phyloP scores from a whole-genome alignment of 345 rosid genomes.

The Salix udensis region DNA sequence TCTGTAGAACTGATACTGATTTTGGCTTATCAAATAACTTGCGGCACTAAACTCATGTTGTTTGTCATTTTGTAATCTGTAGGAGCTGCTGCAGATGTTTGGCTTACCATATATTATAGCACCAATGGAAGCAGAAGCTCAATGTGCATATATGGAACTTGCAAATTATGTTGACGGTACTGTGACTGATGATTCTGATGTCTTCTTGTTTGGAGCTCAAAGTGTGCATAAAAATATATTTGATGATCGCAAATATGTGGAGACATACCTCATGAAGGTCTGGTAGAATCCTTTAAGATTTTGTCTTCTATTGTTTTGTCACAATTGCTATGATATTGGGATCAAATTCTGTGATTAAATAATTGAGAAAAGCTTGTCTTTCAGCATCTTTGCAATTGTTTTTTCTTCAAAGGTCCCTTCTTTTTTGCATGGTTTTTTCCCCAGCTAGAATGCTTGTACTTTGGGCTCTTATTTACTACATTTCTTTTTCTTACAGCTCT shows the following conservation, averaged over 20 bases:
- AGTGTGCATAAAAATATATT: constrained; percentile 94
- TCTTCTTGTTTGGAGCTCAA: constrained; percentile 81
- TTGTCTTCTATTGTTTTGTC: background rate
- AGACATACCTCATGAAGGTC: constrained; percentile 92
- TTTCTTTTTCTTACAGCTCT: background rate
- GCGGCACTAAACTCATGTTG: too few species aligned
- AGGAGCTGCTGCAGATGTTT: constrained; percentile 98
- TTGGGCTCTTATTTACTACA: background rate
- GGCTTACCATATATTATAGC: constrained; percentile 95
- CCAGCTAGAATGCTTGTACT: background rate
- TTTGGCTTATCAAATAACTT: background rate
- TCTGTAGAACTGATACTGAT: background rate
- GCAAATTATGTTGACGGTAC: constrained; percentile 88
- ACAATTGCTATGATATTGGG: background rate
- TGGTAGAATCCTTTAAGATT: background rate
- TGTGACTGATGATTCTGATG: constrained; percentile 96
- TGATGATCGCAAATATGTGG: constrained; percentile 96
- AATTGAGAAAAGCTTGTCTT: background rate
- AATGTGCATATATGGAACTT: constrained; percentile 88
- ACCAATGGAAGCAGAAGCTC: constrained; percentile 99
- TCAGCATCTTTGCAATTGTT: constrained; percentile 1
- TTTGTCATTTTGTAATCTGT: background rate
- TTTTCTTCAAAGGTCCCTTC: background rate
- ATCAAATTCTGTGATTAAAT: background rate
- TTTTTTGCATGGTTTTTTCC: background rate